Base-by-base conservation (phyloP, 164 flowering plant genomes). In the Vitis riparia region DNA sequence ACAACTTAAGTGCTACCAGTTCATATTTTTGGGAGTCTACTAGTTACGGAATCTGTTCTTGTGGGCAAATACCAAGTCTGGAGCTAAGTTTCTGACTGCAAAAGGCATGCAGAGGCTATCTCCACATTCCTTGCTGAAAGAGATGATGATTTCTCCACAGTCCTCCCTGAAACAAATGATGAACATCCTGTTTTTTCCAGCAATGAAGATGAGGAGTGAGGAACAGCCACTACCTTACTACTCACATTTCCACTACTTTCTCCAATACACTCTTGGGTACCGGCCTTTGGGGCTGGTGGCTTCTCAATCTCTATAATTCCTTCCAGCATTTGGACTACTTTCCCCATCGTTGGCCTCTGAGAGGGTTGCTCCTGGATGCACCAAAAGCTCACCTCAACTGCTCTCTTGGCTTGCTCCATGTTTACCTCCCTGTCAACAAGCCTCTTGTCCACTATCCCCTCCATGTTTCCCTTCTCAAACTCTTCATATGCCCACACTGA, bases 241-340 rank as follows among this genome's bases (percentile, higher is more conserved):
- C 83, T 84, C 6, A 64, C 49, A 63, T 71, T 67, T 1, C 73
- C 16, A 78, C 85, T 83, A 32, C 71, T 64, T 4, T 75, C 83
- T 30, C 77, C n/a, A 1, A 67, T 15, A 13, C 86, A 78, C 5
- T 75, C 80, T 51, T 86, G 86, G 1, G 76, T 19, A 6, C 51
- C 62, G 2, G 73, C 68, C 75, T 76, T 87, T 4, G 91, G 92
- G 0, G 80, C 76, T 6, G 91, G 95, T 2, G 95, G 91, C 55
- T 62, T 81, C 63, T 78, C 86, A 59, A 84, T 83, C n/a, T 73
- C 79, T n/a, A 51, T 52, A 16, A 85, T 73, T 66, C 95, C 92
- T 76, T 88, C 92, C 5, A 90, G 75, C 95, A 90, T 88, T 64
- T 88, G 92, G 30, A 90, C 91, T 51, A 90, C 92, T 72, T 82